Evolutionary conservation across 2,329 filamentous ascomycete genomes (phyloP).

Genomic region (Botrytis squamosa): DNA sequence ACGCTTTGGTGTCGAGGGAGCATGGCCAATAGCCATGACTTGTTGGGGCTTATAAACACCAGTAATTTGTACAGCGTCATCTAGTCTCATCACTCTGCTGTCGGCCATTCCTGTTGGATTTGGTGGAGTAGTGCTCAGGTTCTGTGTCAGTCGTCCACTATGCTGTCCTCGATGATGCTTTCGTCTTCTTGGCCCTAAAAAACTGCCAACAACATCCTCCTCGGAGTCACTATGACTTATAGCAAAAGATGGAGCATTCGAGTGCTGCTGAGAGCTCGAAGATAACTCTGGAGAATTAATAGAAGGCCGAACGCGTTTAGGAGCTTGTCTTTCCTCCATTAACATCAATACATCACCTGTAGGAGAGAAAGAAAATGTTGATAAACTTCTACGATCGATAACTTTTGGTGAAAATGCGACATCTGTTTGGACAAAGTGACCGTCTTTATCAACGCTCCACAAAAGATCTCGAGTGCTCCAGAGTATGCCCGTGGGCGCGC

Average conservation of each 20-base stretch:
- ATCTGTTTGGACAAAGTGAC: slow-evolving; percentile 63
- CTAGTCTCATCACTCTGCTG: slow-evolving; percentile 50
- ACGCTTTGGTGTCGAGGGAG: slow-evolving; percentile 52
- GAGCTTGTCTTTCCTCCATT: slow-evolving; percentile 55
- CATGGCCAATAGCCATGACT: slow-evolving; percentile 59
- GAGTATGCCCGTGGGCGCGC: slow-evolving; percentile 55
- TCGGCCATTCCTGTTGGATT: slow-evolving; percentile 41
- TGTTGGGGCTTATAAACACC: slow-evolving; percentile 59
- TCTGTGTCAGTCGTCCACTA: slow-evolving; percentile 46
- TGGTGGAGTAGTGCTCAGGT: slow-evolving; percentile 56
- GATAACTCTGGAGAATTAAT: slow-evolving; percentile 35
- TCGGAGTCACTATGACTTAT: slow-evolving; percentile 64
- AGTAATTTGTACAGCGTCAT: slow-evolving; percentile 58
- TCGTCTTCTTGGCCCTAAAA: slow-evolving; percentile 51
- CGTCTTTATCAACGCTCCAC: slow-evolving; percentile 64
- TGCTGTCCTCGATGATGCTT: slow-evolving; percentile 45
- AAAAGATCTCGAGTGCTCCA: slow-evolving; percentile 66
- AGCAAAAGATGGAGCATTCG: slow-evolving; percentile 51
- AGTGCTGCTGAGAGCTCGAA: slow-evolving; percentile 42
- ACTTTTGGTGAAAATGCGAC: slow-evolving; percentile 62
- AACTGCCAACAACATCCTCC: slow-evolving; percentile 61
- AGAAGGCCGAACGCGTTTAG: slow-evolving; percentile 45
- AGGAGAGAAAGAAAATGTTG: slow-evolving; percentile 59
- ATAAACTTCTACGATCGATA: slow-evolving; percentile 61
- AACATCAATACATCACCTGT: slow-evolving; percentile 60